Base-by-base conservation (phyloP, 805 yeast genomes). In the Torulaspora gathmanii region DNA sequence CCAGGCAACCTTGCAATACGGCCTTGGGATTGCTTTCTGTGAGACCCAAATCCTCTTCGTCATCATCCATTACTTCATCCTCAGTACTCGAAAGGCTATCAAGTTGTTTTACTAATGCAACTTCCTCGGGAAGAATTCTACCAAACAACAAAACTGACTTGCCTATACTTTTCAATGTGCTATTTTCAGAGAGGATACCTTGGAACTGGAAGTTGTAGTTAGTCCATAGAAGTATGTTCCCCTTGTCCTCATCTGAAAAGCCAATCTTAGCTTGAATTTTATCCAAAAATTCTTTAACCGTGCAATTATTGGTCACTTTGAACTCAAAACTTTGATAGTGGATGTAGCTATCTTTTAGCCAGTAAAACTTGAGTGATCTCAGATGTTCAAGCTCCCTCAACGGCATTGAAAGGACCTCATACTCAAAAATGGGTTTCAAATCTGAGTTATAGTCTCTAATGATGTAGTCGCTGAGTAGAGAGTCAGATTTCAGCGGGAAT, bases 371-470 rank as follows among this genome's bases (percentile, higher is more conserved):
- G 33, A 90, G 66, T 4, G 79, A 65, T 47, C 78, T 78, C 80
- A 87, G 76, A 50, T 76, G 80, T 64, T 93, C 99, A 56, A 83
- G 76, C 50, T 88, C 95, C 28, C 70, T 74, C 43, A 91, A 69
- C 1, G 90, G 79, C 35, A 89, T 80, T 37, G 80, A 84, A 57
- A 93, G 72, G 1, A 83, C 66, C 58, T 91, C 96, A 61, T 85
- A 91, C 52, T 82, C 82, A 46, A 91, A 75, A 1, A 70, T 57
- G 4, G 80, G 70, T n/a, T 62, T 64, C 10, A 58, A 47, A 26
- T 58, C 63, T 42, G 61, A 59, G 5, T 69, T 62, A 25, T 61
- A 56, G 42, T 69, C 69, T 40, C 68, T 68, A 3, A 72, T 63
- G 25, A 69, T 53, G 44, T 68, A 68, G 25, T 64, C 62, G 9